Evolutionary conservation across 1,139 yeast species (phyloP), one percentile per base, ranked within the genome.

Genomic region (Barnettozyma hawaiiensis): DNA sequence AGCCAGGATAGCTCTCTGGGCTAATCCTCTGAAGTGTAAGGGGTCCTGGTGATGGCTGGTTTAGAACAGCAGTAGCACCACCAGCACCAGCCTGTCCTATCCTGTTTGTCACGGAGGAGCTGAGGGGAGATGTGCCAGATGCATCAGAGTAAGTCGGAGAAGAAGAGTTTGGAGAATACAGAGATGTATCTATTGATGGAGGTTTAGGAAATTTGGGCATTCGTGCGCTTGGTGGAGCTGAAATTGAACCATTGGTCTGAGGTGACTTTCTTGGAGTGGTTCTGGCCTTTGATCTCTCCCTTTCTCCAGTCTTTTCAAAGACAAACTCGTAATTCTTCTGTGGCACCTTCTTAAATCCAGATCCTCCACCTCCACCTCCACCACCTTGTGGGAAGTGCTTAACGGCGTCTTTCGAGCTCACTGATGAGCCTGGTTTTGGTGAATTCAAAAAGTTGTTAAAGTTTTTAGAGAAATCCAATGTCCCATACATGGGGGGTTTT

Each of bases 81-180:
- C n/a, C n/a, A n/a, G n/a, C n/a, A n/a, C n/a, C 21, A 14, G 37
- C 26, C 9, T 37, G 41, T 16, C 35, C 22, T 5, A 21, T 32
- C 20, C 27, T 41, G 20, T 33, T 32, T 15, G 16, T 16, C n/a
- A n/a, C n/a, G 2, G 41, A 9, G 11, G 41, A 38, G 5, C 31
- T 38, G 14, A 38, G 32, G 12, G 44, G 36, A 6, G 40, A 37
- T 11, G 37, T 47, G 10, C 46, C 49, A 12, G 55, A 47, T 6
- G 44, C 38, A 28, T 55, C 59, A 5, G 59, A 55, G 26, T 46
- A 48, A 2, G 55, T 46, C 23, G 59, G 59, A 15, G 58, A 54
- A 12, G 53, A 22, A 8, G 45, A 47, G 19, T 45, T 43, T 29
- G 55, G 51, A 2, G 57, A 52, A 38, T 53, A 51, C 16, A 42